These are phyloP conservation scores for Sophora flavescens DNA, from an alignment of 306 rosid genomes.

Conservation along the genomic window DNA sequence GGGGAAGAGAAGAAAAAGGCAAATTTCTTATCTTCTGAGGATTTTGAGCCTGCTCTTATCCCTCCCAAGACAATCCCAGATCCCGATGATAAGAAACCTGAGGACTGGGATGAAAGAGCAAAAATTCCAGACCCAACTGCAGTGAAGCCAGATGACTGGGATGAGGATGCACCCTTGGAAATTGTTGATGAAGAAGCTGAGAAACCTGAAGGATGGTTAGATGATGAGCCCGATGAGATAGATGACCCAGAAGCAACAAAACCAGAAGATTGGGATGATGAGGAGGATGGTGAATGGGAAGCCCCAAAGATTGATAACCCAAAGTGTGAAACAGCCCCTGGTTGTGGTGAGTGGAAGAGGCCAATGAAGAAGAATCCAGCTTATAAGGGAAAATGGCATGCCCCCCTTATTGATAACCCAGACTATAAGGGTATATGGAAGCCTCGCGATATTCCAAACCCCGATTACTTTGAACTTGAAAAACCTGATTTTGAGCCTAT, in stretches of 20 bases:
- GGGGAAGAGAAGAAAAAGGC: constrained; percentile 66
- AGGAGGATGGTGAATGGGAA: constrained; percentile 98
- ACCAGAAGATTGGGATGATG: constrained; percentile 97
- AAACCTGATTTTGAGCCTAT: constrained; percentile 86
- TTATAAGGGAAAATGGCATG: constrained; percentile 95
- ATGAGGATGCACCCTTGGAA: constrained; percentile 95
- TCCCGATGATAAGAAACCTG: constrained; percentile 91
- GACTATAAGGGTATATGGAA: constrained; percentile 95
- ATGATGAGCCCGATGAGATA: constrained; percentile 92
- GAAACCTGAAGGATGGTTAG: constrained; percentile 98
- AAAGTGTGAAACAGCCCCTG: constrained; percentile 78
- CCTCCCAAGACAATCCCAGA: constrained; percentile 91
- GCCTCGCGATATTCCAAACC: constrained; percentile 86
- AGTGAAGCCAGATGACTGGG: constrained; percentile 98
- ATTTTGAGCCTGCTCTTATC: constrained; percentile 88
- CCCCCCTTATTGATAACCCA: constrained; percentile 89
- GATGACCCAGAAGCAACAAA: constrained; percentile 93
- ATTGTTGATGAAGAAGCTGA: constrained; percentile 88
- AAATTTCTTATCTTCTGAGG: constrained; percentile 75
- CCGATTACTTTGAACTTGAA: constrained; percentile 77
- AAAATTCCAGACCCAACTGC: constrained; percentile 91
- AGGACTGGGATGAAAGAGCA: constrained; percentile 97
- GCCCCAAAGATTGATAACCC: constrained; percentile 84
- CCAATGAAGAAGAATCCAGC: constrained; percentile 93
- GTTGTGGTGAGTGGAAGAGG: constrained; percentile 95